Base-by-base conservation (phyloP, 768 basidiomycete genomes). In the Strobilomyces confusus region DNA sequence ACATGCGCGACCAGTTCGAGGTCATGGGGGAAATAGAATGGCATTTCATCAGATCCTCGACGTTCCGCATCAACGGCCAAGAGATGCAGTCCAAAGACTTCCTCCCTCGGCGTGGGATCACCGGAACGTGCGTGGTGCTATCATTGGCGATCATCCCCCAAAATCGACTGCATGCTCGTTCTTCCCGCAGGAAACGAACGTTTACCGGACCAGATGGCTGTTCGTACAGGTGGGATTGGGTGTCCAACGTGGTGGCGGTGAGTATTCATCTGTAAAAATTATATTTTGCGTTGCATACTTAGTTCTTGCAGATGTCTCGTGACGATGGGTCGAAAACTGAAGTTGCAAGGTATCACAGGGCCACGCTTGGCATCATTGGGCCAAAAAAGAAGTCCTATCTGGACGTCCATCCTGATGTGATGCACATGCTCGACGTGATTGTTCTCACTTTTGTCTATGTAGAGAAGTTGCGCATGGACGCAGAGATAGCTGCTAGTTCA, bases 171-270 rank as follows among this genome's bases (percentile, higher is more conserved):
- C 2, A 5, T 12, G 34, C 8, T 41, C 29, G 25, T 12, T 9
- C 25, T 40, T 41, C 11, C 6, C 12, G 22, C 20, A 41, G 40
- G 4, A 41, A 22, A 23, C 40, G 40, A 22, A 61, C 65, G 9
- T 75, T 75, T 42, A 66, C 49, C 1, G 73, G 69, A 0, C 69
- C 62, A 6, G 71, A 74, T 46, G 69, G 69, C 8, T 54, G 46
- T 14, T 55, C 63, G n/a, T 75, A 73, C 26, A 63, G 65, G 17
- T 75, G 73, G 73, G 59, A 62, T 13, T 59, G 73, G 54, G 52
- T 48, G 1, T 34, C 47, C 2, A 17, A 43, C 0, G 20, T 46
- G 0, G 57, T 59, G 6, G 58, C 58, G 44, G 60, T 68, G 37
- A 37, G 66, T 64, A 25, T 32, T n/a, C 23, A 2, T 42, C 34